Evolutionary conservation across 2,329 filamentous ascomycete species (phyloP), one percentile per base, ranked within the genome.

Genomic region (Aspergillus jensenii): DNA sequence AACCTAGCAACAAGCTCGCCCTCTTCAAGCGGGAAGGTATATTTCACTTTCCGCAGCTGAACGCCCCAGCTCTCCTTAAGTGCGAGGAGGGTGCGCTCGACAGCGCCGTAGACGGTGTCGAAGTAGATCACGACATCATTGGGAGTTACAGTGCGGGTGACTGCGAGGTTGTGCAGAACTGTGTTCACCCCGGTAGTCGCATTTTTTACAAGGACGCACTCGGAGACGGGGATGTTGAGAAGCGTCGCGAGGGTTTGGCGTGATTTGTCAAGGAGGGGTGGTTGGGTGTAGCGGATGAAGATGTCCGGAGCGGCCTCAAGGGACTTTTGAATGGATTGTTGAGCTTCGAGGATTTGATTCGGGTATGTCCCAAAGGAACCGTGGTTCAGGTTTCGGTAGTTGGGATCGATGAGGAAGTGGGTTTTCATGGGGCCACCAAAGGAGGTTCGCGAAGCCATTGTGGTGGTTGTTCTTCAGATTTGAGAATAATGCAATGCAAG

Each of bases 311-410:
- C 79, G 1, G 82, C 78, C 77, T 96, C 92, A 37, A 81, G 78
- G 4, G 79, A 76, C 60, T 88, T 83, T 69, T 93, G 88, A 67
- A 88, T 89, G n/a, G 79, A 68, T 15, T 83, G 85, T 19, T 88
- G 81, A 50, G 80, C 81, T 14, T 82, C 74, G 15, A 81, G 83
- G 59, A 97, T 81, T 19, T 76, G 70, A 9, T 75, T 78, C 3
- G 93, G 92, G 66, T 88, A 87, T 2, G 88, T 87, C 35, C 93
- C 93, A 70, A 90, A 96, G 1, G 91, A 96, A 90, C 90, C 90
- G 69, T 96, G 89, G 72, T 96, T 96, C 53, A 96, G 77, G 68
- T 91, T 92, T 52, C 79, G 81, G 71, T 85, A 91, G n/a, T 79
- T 78, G 0, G 84, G 80, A 48, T 86, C 84, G 59, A 93, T 84